These are phyloP conservation scores for Adansonia madagascariensis DNA, from an alignment of 441 rosid genomes.

Conservation along the genomic window DNA sequence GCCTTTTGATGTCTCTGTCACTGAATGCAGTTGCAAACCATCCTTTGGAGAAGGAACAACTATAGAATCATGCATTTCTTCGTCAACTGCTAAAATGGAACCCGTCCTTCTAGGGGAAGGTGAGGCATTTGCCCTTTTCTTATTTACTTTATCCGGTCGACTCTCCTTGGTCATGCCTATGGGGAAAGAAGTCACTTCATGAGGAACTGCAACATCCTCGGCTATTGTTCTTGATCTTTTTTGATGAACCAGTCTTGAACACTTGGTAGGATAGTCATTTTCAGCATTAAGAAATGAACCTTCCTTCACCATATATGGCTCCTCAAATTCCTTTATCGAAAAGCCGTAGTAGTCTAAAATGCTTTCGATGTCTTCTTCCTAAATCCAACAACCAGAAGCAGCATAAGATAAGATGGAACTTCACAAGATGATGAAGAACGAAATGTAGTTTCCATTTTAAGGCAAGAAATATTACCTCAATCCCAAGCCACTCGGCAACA, in stretches of 20 bases:
- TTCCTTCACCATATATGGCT: conserved; percentile 92
- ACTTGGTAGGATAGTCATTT: conserved; percentile 75
- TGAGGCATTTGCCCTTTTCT: conserved; percentile 38
- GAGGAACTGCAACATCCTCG: conserved; percentile 63
- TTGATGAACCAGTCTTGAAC: conserved; percentile 82
- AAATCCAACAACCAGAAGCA: conserved; percentile 38
- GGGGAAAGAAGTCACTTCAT: conserved; percentile 37
- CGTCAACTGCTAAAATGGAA: conserved; percentile 40
- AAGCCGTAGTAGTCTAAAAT: conserved; percentile 81
- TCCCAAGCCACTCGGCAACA: conserved; percentile 84
- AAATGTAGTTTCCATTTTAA: conserved; percentile 19
- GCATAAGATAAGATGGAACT: conserved; percentile 34
- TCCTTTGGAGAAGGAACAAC: conserved; percentile 46
- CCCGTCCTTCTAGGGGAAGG: conserved; percentile 44
- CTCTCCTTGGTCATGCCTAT: conserved; percentile 38
- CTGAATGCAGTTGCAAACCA: conserved; percentile 34
- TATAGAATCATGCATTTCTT: conserved; percentile 50
- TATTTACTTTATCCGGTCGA: conserved; percentile 40
- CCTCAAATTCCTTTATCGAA: conserved; percentile 75
- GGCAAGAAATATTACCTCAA: conserved; percentile 66
- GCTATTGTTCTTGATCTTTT: conserved; percentile 70
- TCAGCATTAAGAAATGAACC: conserved; percentile 80
- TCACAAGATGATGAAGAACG: neutral
- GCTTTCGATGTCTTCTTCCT: conserved; percentile 83
- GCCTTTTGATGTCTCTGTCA: conserved; percentile 38